Percentiles rank a stretch among this genome's conserved stretches.
These are phyloP conservation scores for Physocladia obscura DNA, from an alignment of 192 early-diverging fungal genomes.

Conservation along the genomic window DNA sequence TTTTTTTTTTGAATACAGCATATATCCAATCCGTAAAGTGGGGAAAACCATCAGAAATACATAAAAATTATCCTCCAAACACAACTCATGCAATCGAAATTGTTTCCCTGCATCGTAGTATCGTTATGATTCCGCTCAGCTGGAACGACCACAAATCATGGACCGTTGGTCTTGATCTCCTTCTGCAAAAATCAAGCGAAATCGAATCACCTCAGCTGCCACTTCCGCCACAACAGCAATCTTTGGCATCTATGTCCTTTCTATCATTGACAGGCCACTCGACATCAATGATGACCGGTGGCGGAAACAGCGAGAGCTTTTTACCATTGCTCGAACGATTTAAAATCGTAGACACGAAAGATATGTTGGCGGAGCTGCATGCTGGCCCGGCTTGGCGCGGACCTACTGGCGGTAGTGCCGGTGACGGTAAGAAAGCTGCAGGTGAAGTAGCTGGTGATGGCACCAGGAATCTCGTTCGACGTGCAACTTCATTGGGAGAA, in stretches of 20 bases:
- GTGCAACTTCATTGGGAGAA: too few species aligned
- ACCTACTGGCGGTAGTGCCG: too few species aligned
- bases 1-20: background rate
- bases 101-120: constrained; percentile 30
- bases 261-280: too few species aligned
- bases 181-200: constrained; percentile 29
- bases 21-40: background rate
- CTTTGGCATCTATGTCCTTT: too few species aligned
- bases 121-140: constrained; percentile 40
- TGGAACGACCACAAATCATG: constrained; percentile 48
- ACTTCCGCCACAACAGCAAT: background rate
- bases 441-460: too few species aligned
- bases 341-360: constrained; percentile 18
- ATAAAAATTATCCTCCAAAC: constrained; percentile 43
- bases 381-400: too few species aligned
- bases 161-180: constrained; percentile 34
- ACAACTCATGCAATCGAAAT: constrained; percentile 39
- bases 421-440: too few species aligned
- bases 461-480: too few species aligned
- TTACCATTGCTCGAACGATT: constrained; percentile 19
- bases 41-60: background rate
- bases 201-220: background rate
- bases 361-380: too few species aligned
- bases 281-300: background rate
- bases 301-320: background rate